Base-by-base conservation (phyloP, 768 basidiomycete genomes). In the Melanogaster broomeanus region DNA sequence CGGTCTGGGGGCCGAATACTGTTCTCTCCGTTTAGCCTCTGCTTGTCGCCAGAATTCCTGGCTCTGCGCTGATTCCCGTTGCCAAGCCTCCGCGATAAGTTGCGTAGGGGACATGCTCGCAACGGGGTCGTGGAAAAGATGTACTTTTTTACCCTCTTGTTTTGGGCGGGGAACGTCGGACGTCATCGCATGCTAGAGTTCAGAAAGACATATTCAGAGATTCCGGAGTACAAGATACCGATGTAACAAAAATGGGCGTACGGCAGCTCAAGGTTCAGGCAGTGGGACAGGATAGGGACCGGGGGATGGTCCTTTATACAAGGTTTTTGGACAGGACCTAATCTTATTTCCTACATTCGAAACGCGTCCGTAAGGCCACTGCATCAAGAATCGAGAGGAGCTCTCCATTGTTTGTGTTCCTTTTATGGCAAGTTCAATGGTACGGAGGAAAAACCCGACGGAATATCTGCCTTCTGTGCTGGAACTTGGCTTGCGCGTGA, bases 31-130 rank as follows among this genome's bases (percentile, higher is more conserved):
- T 56, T 75, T 78, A 48, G 78, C 74, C 53, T 79, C 78, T 49
- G 77, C 78, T 46, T 80, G 76, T 50, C 75, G 71, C 87, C 87
- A 89, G 55, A 68, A 73, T 47, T 80, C 77, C 64, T 85, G 78
- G 56, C 70, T 81, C 66, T 85, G 80, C 13, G 65, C 52, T n/a
- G 82, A 78, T 67, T 86, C 83, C 42, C 73, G 70, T 62, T 76
- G 79, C 87, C 87, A 88, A 48, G 82, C 83, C 37, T 83, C 80
- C 31, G 82, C 84, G 64, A 90, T 88, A 25, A 80, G 77, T 55
- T 83, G 80, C 4, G 81, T 80, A 33, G 82, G 81, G 11, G 83
- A 75, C 59, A 77, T 56, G 33, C 59, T 54, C 51, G 69, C 58
- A 11, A 45, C 56, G 44, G 62, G 52, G 38, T 68, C 66, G 47